These are phyloP conservation scores for Lichenothelia convexa DNA, from an alignment of 495 filamentous ascomycete species.

Conservation along the genomic window DNA sequence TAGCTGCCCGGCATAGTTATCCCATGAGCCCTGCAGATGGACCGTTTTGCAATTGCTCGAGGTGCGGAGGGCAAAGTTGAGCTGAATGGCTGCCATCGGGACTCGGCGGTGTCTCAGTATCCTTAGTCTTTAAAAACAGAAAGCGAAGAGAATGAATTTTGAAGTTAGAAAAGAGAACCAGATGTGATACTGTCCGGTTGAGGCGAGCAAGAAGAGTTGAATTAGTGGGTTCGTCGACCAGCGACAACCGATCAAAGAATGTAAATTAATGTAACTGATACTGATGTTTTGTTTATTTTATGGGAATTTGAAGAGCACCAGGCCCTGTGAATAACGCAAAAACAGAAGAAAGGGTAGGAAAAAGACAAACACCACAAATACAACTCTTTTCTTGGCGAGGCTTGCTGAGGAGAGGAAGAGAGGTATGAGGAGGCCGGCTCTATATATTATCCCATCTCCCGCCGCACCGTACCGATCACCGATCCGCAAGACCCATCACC, in stretches of 20 bases:
- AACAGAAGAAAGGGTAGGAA: constrained; percentile 14
- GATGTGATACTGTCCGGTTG: constrained; percentile 7
- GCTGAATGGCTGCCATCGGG: constrained; percentile 26
- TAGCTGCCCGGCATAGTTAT: constrained; percentile 85
- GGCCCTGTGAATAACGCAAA: constrained; percentile 11
- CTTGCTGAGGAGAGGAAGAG: constrained; percentile 25
- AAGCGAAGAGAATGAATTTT: too few relatives aligned
- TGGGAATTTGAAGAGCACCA: constrained; percentile 13
- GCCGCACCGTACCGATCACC: too few relatives aligned
- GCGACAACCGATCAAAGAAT: constrained; percentile 19
- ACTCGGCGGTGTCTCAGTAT: constrained; percentile 8
- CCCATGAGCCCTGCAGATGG: constrained; percentile 95
- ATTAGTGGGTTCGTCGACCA: constrained; percentile 22
- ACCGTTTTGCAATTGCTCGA: constrained; percentile 94
- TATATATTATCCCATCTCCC: too few relatives aligned
- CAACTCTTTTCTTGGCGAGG: constrained; percentile 20
- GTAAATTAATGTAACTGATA: constrained; percentile 9
- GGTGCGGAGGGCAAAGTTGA: constrained; percentile 59
- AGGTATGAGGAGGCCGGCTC: too few relatives aligned
- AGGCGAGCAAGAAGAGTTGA: constrained; percentile 23
- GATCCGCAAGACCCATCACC: too few relatives aligned
- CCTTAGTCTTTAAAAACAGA: constrained; percentile 5
- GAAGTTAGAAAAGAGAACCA: constrained; percentile 5
- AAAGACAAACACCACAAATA: constrained; percentile 15
- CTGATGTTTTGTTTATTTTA: constrained; percentile 3